phyloP scores from a whole-genome alignment of 2,329 filamentous ascomycete genomes.

The Biscogniauxia marginata region DNA sequence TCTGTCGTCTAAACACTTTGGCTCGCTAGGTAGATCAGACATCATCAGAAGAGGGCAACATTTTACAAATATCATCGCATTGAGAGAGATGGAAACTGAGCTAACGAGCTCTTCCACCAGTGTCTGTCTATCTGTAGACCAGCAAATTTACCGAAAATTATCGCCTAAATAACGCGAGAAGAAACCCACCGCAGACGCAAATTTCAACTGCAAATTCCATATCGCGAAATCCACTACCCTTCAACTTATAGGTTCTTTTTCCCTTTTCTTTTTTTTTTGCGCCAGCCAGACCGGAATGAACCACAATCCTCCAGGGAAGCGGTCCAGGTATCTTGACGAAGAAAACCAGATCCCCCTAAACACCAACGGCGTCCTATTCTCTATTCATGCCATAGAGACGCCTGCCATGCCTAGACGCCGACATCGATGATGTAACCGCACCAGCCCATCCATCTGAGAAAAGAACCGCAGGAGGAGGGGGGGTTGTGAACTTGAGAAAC shows the following conservation, averaged over 20 bases:
- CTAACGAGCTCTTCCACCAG: slow-evolving; percentile 8
- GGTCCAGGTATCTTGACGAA: slow-evolving; percentile 5
- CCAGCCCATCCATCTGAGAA: slow-evolving; percentile 1
- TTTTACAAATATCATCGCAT: slow-evolving; percentile 7
- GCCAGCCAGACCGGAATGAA: neutral
- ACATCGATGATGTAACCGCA: neutral
- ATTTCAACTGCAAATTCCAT: slow-evolving; percentile 1
- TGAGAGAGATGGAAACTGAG: slow-evolving; percentile 4
- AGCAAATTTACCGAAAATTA: neutral
- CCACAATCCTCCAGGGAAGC: slow-evolving; percentile 7
- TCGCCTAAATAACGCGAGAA: neutral
- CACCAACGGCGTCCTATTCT: neutral
- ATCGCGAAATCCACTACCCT: neutral
- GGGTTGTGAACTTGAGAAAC: neutral
- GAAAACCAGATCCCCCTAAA: neutral
- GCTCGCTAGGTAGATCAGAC: too few species aligned
- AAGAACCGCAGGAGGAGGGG: neutral
- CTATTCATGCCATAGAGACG: neutral
- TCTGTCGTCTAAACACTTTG: too few species aligned
- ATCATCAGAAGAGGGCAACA: neutral
- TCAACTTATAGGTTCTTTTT: neutral
- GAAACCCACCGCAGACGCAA: slow-evolving; percentile 4
- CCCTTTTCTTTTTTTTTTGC: neutral
- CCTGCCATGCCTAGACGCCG: neutral
- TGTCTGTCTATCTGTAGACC: neutral